phyloP scores from a whole-genome alignment of 2,329 filamentous ascomycete species.

The Colletotrichum filicis region DNA sequence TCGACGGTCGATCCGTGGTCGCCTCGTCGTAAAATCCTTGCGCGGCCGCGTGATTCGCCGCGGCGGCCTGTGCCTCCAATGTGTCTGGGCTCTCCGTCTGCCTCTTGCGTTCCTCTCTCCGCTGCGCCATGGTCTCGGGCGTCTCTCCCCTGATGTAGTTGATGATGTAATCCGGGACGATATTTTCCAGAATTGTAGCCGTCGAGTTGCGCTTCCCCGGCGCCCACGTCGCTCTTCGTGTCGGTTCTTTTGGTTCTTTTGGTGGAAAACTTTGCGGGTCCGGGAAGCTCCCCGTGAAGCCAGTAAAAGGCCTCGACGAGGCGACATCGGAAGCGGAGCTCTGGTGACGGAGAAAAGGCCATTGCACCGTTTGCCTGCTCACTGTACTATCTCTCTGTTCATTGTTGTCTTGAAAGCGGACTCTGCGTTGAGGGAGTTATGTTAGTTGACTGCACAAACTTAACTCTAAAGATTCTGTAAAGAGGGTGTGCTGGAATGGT shows the following conservation, averaged over 20 bases:
- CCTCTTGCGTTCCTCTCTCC: conserved; percentile 49
- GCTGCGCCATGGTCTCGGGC: conserved; percentile 60
- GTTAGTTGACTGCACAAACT: conserved; percentile 6
- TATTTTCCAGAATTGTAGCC: conserved; percentile 42
- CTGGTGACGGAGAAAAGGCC: conserved; percentile 36
- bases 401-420: conserved; percentile 2
- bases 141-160: conserved; percentile 67
- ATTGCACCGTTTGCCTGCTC: conserved; percentile 37
- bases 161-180: conserved; percentile 66
- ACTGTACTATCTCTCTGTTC: conserved; percentile 21
- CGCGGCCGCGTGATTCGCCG: neutral
- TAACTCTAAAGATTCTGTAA: neutral
- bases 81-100: conserved; percentile 43
- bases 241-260: conserved; percentile 8
- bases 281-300: conserved; percentile 30
- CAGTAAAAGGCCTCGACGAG: conserved; percentile 31
- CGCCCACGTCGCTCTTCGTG: conserved; percentile 35
- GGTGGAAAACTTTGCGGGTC: conserved; percentile 18
- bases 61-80: conserved; percentile 35
- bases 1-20: conserved; percentile 21
- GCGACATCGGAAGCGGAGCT: conserved; percentile 29
- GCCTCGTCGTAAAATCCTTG: conserved; percentile 29
- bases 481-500: neutral
- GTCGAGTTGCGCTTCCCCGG: conserved; percentile 35
- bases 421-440: neutral